Evolutionary conservation across 169 alveolate genomes (phyloP).

Genomic region (Theileria orientalis): DNA sequence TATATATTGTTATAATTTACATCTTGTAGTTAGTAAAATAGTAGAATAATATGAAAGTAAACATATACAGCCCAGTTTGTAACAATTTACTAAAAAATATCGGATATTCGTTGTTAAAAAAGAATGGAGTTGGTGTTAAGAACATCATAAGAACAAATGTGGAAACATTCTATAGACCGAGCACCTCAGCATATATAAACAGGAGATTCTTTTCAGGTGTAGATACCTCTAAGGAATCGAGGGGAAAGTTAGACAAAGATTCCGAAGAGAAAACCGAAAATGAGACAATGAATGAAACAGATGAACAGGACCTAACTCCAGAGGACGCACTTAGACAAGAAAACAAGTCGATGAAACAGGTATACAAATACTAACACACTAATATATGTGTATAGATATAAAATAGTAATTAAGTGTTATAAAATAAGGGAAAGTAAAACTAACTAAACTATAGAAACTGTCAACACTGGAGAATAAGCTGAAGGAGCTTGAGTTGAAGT

Average conservation of each 20-base stretch:
- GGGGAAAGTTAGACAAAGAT: background rate
- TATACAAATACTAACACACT: background rate
- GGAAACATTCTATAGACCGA: too few relatives aligned
- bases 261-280: background rate
- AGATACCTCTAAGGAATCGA: background rate
- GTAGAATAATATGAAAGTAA: background rate
- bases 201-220: background rate
- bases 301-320: background rate
- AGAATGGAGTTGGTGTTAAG: background rate
- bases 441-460: slow-evolving; percentile 26
- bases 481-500: slow-evolving; percentile 72
- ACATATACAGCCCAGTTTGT: slow-evolving; percentile 1
- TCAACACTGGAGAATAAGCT: slow-evolving; percentile 66
- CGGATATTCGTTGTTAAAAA: background rate
- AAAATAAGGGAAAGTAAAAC: background rate
- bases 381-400: background rate
- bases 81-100: slow-evolving; percentile 4
- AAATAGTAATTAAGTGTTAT: background rate
- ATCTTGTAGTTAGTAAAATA: too few relatives aligned
- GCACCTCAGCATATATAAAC: background rate
- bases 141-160: background rate
- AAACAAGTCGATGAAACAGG: background rate
- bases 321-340: background rate
- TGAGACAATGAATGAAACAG: background rate
- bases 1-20: background rate